Evolutionary conservation across 2,329 filamentous ascomycete species (phyloP).

Genomic region (Blastomyces parvus): DNA sequence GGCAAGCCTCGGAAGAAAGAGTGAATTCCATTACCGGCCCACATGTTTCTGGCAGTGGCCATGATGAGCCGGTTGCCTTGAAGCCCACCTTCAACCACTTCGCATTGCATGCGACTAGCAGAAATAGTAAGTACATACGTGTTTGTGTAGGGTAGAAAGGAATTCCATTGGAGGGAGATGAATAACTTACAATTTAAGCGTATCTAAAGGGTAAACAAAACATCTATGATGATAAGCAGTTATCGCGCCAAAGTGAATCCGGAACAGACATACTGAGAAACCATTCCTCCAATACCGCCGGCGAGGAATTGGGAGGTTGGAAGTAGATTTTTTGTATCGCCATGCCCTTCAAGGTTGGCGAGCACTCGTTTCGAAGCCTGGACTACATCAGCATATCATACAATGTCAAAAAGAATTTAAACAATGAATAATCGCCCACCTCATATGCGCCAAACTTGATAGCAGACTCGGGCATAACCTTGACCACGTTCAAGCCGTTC

Average conservation of each 20-base stretch:
- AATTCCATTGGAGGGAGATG: slow-evolving; percentile 1
- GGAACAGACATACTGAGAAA: slow-evolving; percentile 60
- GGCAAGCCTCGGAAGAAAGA: slow-evolving; percentile 86
- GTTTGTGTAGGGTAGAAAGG: slow-evolving; percentile 8
- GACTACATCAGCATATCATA: neutral
- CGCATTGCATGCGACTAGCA: slow-evolving; percentile 75
- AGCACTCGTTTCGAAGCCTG: slow-evolving; percentile 78
- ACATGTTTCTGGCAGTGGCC: slow-evolving; percentile 80
- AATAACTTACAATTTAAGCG: slow-evolving; percentile 48
- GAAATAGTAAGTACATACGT: slow-evolving; percentile 11
- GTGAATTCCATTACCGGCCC: slow-evolving; percentile 60
- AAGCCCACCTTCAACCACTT: slow-evolving; percentile 76
- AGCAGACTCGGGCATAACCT: slow-evolving; percentile 97
- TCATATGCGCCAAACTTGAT: slow-evolving; percentile 98
- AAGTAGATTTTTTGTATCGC: slow-evolving; percentile 68
- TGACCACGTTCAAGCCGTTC: slow-evolving; percentile 91
- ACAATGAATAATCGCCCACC: slow-evolving; percentile 27
- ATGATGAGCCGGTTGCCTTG: slow-evolving; percentile 74
- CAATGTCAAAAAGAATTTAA: slow-evolving; percentile 10
- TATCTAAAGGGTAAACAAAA: slow-evolving; percentile 86
- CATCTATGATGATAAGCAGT: slow-evolving; percentile 45
- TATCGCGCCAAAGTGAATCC: neutral
- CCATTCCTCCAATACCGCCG: slow-evolving; percentile 84
- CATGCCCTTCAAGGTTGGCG: slow-evolving; percentile 77
- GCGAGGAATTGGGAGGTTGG: slow-evolving; percentile 82